Base-by-base conservation (phyloP, 2,329 filamentous ascomycete genomes). In the Pochonia chlamydosporia region DNA sequence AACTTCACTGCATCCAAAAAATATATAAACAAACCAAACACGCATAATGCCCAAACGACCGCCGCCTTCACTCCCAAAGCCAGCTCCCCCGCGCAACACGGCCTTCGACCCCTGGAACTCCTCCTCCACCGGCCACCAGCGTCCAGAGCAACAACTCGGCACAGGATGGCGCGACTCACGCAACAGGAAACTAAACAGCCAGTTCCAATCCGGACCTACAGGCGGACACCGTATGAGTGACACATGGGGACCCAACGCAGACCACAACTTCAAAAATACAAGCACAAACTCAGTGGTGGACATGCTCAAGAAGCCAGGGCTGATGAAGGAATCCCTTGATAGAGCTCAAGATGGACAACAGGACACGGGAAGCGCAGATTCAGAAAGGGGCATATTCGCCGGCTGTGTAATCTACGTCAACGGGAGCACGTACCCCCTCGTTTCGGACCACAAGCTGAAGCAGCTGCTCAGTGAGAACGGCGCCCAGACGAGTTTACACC, bases 381-480 rank as follows among this genome's bases (percentile, higher is more conserved):
- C 28, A 18, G 21, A 30, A 23, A 46, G 43, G 5, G 59, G 70
- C 40, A 77, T 95, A 45, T 91, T 96, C 62, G 68, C 78, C 39
- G 80, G 82, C 14, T 75, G 90, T 20, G 83, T 80, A 44, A 78
- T 96, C 57, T 93, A 92, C 68, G 78, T 96, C 65, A 96, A 96
- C 65, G 90, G 90, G 51, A 91, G 87, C 55, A 95, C 89, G 2
- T 78, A 83, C 50, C 90, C 91, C 1, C 66, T 81, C 21, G 78
- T 96, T 52, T 95, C 88, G 13, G 91, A 96, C 64, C 87, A 95
- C 69, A 86, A 81, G 62, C 77, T 96, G 48, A 95, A 93, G 71
- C 82, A 84, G 47, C 65, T 95, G 14, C 76, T 96, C 31, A 80
- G 77, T 5, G 74, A 82, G 48, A 81, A 95, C 60, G 92, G 91